Base-by-base conservation (phyloP, 257 asterid genomes). In the Linderniella brevidens region DNA sequence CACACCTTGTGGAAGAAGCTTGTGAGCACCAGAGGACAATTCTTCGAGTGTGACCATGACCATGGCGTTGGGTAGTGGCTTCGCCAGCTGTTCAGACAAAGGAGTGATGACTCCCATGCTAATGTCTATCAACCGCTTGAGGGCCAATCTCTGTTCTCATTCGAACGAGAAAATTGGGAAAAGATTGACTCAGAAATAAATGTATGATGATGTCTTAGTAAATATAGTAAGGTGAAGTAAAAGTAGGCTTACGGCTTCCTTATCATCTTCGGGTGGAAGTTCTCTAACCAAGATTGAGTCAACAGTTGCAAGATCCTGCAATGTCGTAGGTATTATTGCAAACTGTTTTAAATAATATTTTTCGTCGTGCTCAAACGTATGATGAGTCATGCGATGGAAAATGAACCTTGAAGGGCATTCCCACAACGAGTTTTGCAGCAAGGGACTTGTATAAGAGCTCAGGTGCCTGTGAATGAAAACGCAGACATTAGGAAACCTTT, bases 81-180 rank as follows among this genome's bases (percentile, higher is more conserved):
- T 88, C 37, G 96, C 79, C 64, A 85, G 49, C 75, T 84, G 94
- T 70, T 85, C 96, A 0, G 98, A 81, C 37, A 90, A 62, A 52
- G 98, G 94, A 58, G 92, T 64, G 67, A 90, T 90, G 43, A 90
- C 81, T 68, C 98, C 98, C 96, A 90, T 79, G 66, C 94, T 90
- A 35, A 85, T 60, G 53, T 90, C 96, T 57, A 90, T 66, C 83
- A 85, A 55, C 53, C 98, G 69, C 57, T 85, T 85, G 57, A 90
- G 93, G 56, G 96, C 93, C 52, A 85, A 66, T 48, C 86, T 73
- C 98, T 90, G 81, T 25, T 25, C 6, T 25, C 32, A 25, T 25
- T n/a, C 4, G 32, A 25, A 25, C 32, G 6, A 25, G n/a, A 13
- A 43, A 43, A 13, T 1, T 11, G 13, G 4, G 4, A 39, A 39